Conservation (phyloP, 495 filamentous ascomycete genomes). For the Neurospora cerealis region DNA sequence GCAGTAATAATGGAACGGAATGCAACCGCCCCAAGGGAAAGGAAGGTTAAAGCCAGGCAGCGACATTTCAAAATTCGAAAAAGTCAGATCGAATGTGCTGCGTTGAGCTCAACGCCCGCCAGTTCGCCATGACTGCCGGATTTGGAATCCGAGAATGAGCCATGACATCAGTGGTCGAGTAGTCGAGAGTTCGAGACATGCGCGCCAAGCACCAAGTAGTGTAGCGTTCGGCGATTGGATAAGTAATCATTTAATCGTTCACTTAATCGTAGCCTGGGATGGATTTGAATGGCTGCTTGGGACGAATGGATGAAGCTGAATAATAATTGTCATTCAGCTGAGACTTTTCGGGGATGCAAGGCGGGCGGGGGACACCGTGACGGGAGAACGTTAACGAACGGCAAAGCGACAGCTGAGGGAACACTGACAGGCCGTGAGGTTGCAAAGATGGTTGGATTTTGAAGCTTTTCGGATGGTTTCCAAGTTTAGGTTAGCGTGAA, state of each 20-base stretch:
- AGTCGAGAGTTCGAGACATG: neutral
- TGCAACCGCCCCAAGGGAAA: neutral
- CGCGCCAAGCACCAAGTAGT: neutral
- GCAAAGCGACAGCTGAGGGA: neutral
- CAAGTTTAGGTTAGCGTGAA: neutral
- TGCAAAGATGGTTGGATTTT: neutral
- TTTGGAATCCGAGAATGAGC: neutral
- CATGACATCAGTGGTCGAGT: neutral
- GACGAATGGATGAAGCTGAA: neutral
- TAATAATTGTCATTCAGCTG: neutral
- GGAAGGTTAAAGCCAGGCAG: neutral
- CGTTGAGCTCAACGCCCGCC: neutral
- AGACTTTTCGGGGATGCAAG: neutral
- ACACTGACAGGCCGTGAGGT: neutral
- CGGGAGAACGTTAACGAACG: neutral
- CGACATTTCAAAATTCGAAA: neutral
- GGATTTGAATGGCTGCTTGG: neutral
- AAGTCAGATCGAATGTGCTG: neutral
- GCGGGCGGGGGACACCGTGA: neutral
- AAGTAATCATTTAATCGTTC: neutral
- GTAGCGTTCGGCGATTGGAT: neutral
- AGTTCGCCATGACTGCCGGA: neutral
- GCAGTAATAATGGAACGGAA: neutral
- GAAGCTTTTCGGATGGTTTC: neutral
- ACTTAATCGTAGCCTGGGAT: neutral